A percentile compares a stretch with the other conserved stretches of the same genome.
Conservation (phyloP, 805 yeast species). For the Wickerhamiella lipophila region DNA sequence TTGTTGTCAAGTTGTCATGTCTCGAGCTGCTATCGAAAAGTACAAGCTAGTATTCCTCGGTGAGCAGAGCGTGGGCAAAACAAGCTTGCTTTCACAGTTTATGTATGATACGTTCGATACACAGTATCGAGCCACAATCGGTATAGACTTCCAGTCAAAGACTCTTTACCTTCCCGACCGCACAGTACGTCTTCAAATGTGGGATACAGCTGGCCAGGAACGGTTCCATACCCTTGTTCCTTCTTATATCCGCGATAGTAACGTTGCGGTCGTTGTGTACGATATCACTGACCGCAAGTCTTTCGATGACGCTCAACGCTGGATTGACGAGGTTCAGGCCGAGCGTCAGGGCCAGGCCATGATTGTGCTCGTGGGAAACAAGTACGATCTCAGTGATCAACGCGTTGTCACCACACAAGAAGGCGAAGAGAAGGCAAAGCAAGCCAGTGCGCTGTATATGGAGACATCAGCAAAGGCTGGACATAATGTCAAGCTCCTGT, state of each 20-base stretch:
- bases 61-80: constrained; percentile 96
- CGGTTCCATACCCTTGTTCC: constrained; percentile 90
- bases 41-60: constrained; percentile 84
- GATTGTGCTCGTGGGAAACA: constrained; percentile 84
- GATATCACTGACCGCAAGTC: constrained; percentile 77
- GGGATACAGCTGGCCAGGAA: constrained; percentile 99
- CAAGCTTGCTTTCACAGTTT: constrained; percentile 90
- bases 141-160: constrained; percentile 87
- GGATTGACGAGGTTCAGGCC: constrained; percentile 90
- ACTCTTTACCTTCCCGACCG: constrained; percentile 94
- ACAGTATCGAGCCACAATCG: constrained; percentile 88
- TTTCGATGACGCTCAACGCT: constrained; percentile 70
- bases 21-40: constrained; percentile 12
- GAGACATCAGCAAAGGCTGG: constrained; percentile 95
- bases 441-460: constrained; percentile 65
- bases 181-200: constrained; percentile 83
- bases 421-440: constrained; percentile 68
- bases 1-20: background rate
- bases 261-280: constrained; percentile 94
- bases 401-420: constrained; percentile 82
- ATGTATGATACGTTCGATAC: constrained; percentile 97
- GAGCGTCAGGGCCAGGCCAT: constrained; percentile 87
- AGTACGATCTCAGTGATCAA: constrained; percentile 68
- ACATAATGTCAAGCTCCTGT: constrained; percentile 78
- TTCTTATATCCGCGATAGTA: constrained; percentile 86